phyloP scores from a whole-genome alignment of 768 basidiomycete species.

The Strobilomyces dryophilus region DNA sequence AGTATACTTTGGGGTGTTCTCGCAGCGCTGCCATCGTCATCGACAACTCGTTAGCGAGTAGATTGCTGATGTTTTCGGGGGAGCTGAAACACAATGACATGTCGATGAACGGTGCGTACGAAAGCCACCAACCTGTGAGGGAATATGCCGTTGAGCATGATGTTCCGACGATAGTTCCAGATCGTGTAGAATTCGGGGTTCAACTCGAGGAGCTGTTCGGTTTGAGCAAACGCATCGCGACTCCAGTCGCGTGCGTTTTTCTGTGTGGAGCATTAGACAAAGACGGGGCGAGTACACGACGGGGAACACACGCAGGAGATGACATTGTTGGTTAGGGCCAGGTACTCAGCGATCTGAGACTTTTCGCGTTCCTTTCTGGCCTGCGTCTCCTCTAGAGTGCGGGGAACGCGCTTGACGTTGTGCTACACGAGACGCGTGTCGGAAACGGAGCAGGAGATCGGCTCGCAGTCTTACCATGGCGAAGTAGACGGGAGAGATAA shows the following conservation, averaged over 20 bases:
- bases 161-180: constrained; percentile 91
- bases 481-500: not conserved
- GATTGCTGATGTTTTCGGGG: constrained; percentile 53
- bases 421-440: constrained; percentile 44
- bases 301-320: constrained; percentile 52
- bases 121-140: constrained; percentile 47
- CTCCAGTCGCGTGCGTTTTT: constrained; percentile 68
- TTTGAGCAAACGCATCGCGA: constrained; percentile 70
- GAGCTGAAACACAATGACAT: constrained; percentile 40
- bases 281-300: not conserved
- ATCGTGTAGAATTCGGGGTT: constrained; percentile 97
- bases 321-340: constrained; percentile 58
- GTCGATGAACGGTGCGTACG: not conserved
- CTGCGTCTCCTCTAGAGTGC: constrained; percentile 58
- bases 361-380: constrained; percentile 68
- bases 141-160: constrained; percentile 71
- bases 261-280: constrained; percentile 36
- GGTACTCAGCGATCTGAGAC: constrained; percentile 74
- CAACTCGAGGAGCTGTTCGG: constrained; percentile 67
- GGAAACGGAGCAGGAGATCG: not conserved
- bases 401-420: constrained; percentile 56
- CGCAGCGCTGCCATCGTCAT: constrained; percentile 81
- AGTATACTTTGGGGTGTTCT: constrained; percentile 91
- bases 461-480: constrained; percentile 25
- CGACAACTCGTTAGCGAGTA: constrained; percentile 69